These are phyloP conservation scores for Phytophthora meadii DNA, from an alignment of 352 stramenopile species.

Conservation along the genomic window DNA sequence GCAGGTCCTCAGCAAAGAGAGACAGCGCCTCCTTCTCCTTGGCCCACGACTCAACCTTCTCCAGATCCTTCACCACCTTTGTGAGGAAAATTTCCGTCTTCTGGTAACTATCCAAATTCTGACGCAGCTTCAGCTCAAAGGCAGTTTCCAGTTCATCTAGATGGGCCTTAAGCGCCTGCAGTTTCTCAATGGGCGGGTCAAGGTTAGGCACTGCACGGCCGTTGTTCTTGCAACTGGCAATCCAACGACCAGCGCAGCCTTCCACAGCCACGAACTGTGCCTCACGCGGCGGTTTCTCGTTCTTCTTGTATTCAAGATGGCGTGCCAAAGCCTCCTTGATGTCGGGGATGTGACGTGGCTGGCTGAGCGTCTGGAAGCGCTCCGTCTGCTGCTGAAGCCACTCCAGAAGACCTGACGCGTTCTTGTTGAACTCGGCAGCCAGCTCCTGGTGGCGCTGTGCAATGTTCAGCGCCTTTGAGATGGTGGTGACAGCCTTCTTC, in stretches of 20 bases:
- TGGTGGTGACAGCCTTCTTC: constrained; percentile 90
- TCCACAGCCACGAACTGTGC: constrained; percentile 84
- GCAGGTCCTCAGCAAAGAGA: constrained; percentile 67
- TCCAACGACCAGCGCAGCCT: constrained; percentile 81
- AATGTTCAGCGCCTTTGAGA: constrained; percentile 92
- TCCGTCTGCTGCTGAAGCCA: constrained; percentile 79
- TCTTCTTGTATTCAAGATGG: constrained; percentile 89
- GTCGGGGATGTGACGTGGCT: constrained; percentile 70
- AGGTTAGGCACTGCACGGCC: constrained; percentile 73
- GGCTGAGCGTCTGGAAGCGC: constrained; percentile 75
- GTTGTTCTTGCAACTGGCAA: constrained; percentile 91
- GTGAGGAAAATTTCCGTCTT: constrained; percentile 85
- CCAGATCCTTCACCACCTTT: constrained; percentile 86
- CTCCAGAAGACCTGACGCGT: constrained; percentile 72
- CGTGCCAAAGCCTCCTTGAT: constrained; percentile 70
- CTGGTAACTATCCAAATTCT: constrained; percentile 84
- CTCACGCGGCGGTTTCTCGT: constrained; percentile 84
- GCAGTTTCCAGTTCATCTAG: constrained; percentile 74
- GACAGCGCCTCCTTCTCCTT: constrained; percentile 82
- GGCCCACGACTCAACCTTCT: constrained; percentile 83
- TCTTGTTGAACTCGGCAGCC: constrained; percentile 74
- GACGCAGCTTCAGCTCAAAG: constrained; percentile 75
- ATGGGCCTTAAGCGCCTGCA: constrained; percentile 78
- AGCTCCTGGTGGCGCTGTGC: constrained; percentile 89
- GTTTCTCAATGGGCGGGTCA: constrained; percentile 76